These are phyloP conservation scores for Umbelopsis sp. DNA, from an alignment of 192 early-diverging fungal species.

Conservation along the genomic window DNA sequence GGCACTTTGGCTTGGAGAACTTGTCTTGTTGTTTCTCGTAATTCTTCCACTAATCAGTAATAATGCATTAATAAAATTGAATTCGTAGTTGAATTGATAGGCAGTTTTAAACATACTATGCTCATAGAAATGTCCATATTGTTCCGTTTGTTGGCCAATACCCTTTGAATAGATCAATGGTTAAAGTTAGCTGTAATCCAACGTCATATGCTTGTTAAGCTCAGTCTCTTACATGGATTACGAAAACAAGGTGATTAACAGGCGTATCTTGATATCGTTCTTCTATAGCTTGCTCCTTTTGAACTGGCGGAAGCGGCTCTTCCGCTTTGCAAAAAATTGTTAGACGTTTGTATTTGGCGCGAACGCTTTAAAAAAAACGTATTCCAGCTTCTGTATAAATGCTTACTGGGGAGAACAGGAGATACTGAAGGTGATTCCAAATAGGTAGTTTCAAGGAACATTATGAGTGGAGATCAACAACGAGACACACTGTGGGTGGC, in stretches of 20 bases:
- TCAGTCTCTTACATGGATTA: constrained; percentile 33
- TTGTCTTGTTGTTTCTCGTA: constrained; percentile 41
- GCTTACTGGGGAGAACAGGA: background rate
- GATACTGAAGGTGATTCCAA: constrained; percentile 31
- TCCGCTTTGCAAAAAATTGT: background rate
- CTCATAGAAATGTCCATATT: constrained; percentile 45
- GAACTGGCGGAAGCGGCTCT: background rate
- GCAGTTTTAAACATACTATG: constrained; percentile 29
- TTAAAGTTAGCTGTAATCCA: background rate
- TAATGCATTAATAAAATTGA: background rate
- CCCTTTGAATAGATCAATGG: constrained; percentile 17
- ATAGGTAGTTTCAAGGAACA: constrained; percentile 39
- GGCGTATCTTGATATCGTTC: constrained; percentile 20
- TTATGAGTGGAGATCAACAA: constrained; percentile 5
- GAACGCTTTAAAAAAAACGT: too few relatives aligned
- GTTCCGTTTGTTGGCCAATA: constrained; percentile 46
- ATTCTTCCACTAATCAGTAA: constrained; percentile 31
- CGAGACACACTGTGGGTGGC: background rate
- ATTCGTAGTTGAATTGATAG: background rate
- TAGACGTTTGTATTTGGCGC: background rate
- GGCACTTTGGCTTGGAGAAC: constrained; percentile 41
- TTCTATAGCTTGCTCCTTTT: constrained; percentile 16
- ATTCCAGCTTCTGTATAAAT: background rate
- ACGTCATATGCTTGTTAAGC: background rate
- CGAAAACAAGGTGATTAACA: constrained; percentile 40